A percentile compares a stretch with the other conserved stretches of the same genome.
Evolutionary conservation across 208 protist species (phyloP).

Genomic region (Leptomonas seymouri): DNA sequence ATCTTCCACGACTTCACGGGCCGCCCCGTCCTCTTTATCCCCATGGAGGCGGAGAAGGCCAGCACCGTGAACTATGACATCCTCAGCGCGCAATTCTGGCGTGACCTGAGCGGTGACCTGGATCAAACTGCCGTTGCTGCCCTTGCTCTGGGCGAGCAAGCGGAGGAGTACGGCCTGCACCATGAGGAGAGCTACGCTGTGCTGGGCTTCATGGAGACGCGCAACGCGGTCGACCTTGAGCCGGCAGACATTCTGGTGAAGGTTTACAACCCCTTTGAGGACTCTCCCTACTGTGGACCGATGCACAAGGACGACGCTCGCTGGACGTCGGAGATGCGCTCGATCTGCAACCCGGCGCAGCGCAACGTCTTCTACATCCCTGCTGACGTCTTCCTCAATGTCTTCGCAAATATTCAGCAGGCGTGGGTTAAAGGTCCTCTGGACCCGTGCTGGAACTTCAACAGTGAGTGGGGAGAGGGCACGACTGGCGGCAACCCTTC

Average conservation of each 20-base stretch:
- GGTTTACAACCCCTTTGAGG: constrained; percentile 76
- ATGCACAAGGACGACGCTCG: constrained; percentile 61
- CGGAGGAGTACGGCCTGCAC: constrained; percentile 48
- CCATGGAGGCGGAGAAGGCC: constrained; percentile 48
- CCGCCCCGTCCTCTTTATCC: constrained; percentile 50
- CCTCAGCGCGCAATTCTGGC: constrained; percentile 65
- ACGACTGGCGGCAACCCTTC: constrained; percentile 71
- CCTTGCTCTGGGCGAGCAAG: constrained; percentile 44
- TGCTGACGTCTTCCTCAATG: constrained; percentile 48
- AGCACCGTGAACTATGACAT: constrained; percentile 51
- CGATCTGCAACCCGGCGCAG: constrained; percentile 43
- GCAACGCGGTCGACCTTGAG: constrained; percentile 39
- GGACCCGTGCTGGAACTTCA: constrained; percentile 55
- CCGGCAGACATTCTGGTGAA: constrained; percentile 67
- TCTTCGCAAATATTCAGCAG: constrained; percentile 57
- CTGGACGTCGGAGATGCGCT: constrained; percentile 53
- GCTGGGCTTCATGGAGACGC: constrained; percentile 50
- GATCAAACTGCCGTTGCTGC: constrained; percentile 49
- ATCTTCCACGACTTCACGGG: constrained; percentile 70
- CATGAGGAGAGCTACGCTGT: constrained; percentile 68
- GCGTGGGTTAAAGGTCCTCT: constrained; percentile 41
- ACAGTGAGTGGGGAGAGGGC: constrained; percentile 71
- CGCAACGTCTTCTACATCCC: constrained; percentile 71
- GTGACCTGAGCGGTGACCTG: constrained; percentile 42
- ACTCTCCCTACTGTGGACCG: constrained; percentile 58